Evolutionary conservation across 2,329 filamentous ascomycete genomes (phyloP).

Genomic region (Scleromitrula shiraiana): DNA sequence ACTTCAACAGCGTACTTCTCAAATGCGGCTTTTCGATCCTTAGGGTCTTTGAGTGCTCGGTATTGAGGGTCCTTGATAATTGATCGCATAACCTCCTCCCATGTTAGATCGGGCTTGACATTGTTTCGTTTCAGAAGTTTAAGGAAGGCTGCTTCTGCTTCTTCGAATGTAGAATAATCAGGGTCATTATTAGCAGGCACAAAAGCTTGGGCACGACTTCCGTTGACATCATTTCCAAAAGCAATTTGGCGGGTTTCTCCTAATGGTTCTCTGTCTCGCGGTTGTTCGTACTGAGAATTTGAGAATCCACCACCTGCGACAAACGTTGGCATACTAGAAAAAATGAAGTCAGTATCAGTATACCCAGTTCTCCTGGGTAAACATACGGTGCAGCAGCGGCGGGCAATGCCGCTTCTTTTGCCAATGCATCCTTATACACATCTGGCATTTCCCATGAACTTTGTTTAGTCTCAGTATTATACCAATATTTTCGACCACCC

Average conservation of each 20-base stretch:
- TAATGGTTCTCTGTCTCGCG: constrained; percentile 33
- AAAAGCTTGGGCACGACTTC: constrained; percentile 45
- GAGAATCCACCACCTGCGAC: constrained; percentile 35
- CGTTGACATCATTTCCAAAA: constrained; percentile 45
- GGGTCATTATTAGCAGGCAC: constrained; percentile 61
- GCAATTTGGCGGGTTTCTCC: constrained; percentile 51
- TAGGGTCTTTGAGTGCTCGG: constrained; percentile 85
- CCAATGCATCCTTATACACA: constrained; percentile 66
- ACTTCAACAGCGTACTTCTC: constrained; percentile 92
- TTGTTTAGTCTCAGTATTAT: constrained; percentile 83
- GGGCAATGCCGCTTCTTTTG: constrained; percentile 40
- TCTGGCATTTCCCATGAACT: constrained; percentile 95
- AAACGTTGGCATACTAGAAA: constrained; percentile 32
- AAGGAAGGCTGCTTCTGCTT: constrained; percentile 86
- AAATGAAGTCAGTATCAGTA: constrained; percentile 10
- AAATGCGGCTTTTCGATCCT: constrained; percentile 82
- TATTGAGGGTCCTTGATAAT: constrained; percentile 90
- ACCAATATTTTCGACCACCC: constrained; percentile 89
- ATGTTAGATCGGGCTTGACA: constrained; percentile 86
- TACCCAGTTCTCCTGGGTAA: neutral
- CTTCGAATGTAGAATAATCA: constrained; percentile 71
- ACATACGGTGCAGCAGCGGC: constrained; percentile 38
- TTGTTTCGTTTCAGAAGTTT: constrained; percentile 80
- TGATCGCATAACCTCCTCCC: constrained; percentile 80
- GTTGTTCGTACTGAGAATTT: constrained; percentile 25